Evolutionary conservation across 805 yeast genomes (phyloP).

Genomic region (Candida pini): DNA sequence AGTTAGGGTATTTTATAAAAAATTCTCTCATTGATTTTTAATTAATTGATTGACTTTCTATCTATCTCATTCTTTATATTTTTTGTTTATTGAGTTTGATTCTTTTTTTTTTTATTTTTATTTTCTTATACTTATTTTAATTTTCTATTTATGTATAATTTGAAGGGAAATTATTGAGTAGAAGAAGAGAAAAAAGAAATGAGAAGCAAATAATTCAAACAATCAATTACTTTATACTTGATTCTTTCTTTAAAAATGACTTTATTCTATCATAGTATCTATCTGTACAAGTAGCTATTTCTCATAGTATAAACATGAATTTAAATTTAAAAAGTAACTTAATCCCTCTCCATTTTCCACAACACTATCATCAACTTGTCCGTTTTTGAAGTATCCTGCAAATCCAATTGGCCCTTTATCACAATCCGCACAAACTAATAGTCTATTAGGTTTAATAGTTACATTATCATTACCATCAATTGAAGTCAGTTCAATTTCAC

Average conservation of each 20-base stretch:
- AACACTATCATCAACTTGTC: conserved; percentile 8
- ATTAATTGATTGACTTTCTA: too few relatives aligned
- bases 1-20: conserved; percentile 10
- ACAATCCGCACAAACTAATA: conserved; percentile 69
- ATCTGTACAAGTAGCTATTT: too few relatives aligned
- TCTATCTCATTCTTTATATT: neutral
- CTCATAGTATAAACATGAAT: conserved; percentile 11
- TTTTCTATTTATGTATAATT: too few relatives aligned
- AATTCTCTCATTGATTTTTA: neutral
- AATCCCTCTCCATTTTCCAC: conserved; percentile 9
- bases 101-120: conserved; percentile 2
- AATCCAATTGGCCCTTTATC: conserved; percentile 75
- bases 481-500: neutral
- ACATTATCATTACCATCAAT: conserved; percentile 12
- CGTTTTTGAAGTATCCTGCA: conserved; percentile 37
- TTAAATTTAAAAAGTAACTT: conserved; percentile 10
- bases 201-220: too few relatives aligned
- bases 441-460: conserved; percentile 37
- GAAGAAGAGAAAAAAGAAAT: too few relatives aligned
- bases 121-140: conserved; percentile 1
- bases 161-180: too few relatives aligned
- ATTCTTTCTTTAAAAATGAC: neutral
- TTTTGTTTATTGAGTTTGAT: neutral
- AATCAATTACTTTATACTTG: too few relatives aligned
- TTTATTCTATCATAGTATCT: neutral